Evolutionary conservation across 2,329 filamentous ascomycete species (phyloP), one percentile per base, ranked within the genome.

Genomic region (Ampelomyces quisqualis): DNA sequence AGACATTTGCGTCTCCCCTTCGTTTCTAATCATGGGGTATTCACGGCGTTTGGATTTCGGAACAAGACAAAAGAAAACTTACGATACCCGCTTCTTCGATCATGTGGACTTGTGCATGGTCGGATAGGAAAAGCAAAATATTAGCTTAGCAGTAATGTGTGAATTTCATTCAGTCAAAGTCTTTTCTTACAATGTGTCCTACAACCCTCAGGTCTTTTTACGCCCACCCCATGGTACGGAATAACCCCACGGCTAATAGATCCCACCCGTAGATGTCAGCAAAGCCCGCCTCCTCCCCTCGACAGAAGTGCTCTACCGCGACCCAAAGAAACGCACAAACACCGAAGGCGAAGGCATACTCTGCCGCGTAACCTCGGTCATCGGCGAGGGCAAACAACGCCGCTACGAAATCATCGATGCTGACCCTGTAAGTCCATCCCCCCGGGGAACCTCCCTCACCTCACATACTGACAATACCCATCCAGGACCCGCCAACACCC

Each of bases 321-420:
- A 75, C 34, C 68, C 69, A 49, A 70, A 71, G 65, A 67, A 58
- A 26, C 60, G 62, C 33, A 44, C 50, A 29, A 55, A 47, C 33
- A 51, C 55, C 13, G 74, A 77, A 58, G 74, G 74, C 53, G 74
- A 76, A 62, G 74, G 74, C 43, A 77, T 77, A 22, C 66, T 77
- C 15, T 77, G 74, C 57, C 67, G 69, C 38, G 72, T 77, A 29
- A 77, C 74, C 4, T 64, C 64, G 21, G 73, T 77, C n/a, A 76
- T 76, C 18, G 74, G 74, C 43, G 74, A 77, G 49, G 74, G 74
- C 42, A 77, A 77, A 47, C 73, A 76, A 53, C 71, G 74, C 17
- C 72, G 73, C 44, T 77, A 77, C 61, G 74, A 77, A 53, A 75
- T 77, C 42, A 74, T 75, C 46, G 74, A 77, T 49, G 66, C 70